Evolutionary conservation across 2,329 filamentous ascomycete species (phyloP).

Genomic region (Falciphora oryzae): DNA sequence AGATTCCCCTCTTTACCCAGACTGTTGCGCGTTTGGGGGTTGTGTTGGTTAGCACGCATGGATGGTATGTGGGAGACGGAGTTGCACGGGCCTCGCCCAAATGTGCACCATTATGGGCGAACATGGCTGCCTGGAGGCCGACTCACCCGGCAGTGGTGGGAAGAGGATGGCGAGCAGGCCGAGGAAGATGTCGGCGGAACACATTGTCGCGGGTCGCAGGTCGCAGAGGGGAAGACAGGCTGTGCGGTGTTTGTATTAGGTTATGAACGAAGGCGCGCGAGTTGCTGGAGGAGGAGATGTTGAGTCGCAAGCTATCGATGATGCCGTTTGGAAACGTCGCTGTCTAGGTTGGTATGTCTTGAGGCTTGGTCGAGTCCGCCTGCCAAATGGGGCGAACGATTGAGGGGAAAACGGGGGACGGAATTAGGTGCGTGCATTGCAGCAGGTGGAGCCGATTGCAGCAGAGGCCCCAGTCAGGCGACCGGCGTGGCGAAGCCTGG

Average conservation of each 20-base stretch:
- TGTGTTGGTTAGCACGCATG: slow-evolving; percentile 24
- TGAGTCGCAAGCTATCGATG: no score
- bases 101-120: background rate
- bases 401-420: background rate
- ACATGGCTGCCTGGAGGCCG: slow-evolving; percentile 4
- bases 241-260: background rate
- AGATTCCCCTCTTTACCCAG: slow-evolving; percentile 95
- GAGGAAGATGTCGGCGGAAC: slow-evolving; percentile 56
- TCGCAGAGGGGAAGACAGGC: background rate
- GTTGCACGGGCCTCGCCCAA: background rate
- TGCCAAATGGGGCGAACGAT: background rate
- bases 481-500: background rate
- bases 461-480: background rate
- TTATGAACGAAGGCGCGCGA: background rate
- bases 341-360: slow-evolving; percentile 3
- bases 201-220: slow-evolving; percentile 37
- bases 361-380: background rate
- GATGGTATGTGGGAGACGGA: background rate
- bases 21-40: slow-evolving; percentile 46
- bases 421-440: background rate
- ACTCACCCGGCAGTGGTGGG: slow-evolving; percentile 58
- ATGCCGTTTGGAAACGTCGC: slow-evolving; percentile 1
- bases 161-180: slow-evolving; percentile 59
- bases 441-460: no score
- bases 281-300: no score